phyloP scores from a whole-genome alignment of 345 rosid genomes.

The Euphorbia peplus region DNA sequence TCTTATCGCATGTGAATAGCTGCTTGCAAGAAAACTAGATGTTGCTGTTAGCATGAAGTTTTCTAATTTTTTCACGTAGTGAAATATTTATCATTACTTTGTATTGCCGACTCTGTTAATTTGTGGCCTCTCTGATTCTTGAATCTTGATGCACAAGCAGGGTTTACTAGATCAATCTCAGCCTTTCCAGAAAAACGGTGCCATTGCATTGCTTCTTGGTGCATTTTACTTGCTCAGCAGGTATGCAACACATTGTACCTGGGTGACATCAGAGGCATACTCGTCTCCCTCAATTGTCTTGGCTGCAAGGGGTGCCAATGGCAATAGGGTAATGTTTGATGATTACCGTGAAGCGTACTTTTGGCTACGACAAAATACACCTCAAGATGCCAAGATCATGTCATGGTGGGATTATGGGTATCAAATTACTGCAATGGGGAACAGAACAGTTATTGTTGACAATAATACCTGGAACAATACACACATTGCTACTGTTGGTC shows the following conservation, averaged over 20 bases:
- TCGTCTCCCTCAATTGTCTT: slow-evolving; percentile 97
- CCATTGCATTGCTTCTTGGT: slow-evolving; percentile 78
- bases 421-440: slow-evolving; percentile 99
- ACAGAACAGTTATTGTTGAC: slow-evolving; percentile 97
- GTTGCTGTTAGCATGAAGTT: neutral
- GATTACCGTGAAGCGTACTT: slow-evolving; percentile 99
- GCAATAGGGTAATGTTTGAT: slow-evolving; percentile 86
- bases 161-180: slow-evolving; percentile 86
- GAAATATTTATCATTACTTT: neutral
- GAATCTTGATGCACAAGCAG: slow-evolving; percentile 39
- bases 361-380: slow-evolving; percentile 98
- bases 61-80: neutral
- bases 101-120: neutral
- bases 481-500: slow-evolving; percentile 99
- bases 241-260: slow-evolving; percentile 89
- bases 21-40: neutral
- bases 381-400: slow-evolving; percentile 96
- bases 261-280: slow-evolving; percentile 99
- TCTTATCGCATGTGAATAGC: neutral
- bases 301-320: slow-evolving; percentile 99
- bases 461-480: slow-evolving; percentile 99
- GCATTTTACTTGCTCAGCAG: slow-evolving; percentile 85
- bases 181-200: slow-evolving; percentile 90
- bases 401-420: slow-evolving; percentile 99
- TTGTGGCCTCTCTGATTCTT: slow-evolving; percentile 13